Evolutionary conservation across 768 basidiomycete genomes (phyloP), one percentile per base, ranked within the genome.

Genomic region (Trametes elegans): DNA sequence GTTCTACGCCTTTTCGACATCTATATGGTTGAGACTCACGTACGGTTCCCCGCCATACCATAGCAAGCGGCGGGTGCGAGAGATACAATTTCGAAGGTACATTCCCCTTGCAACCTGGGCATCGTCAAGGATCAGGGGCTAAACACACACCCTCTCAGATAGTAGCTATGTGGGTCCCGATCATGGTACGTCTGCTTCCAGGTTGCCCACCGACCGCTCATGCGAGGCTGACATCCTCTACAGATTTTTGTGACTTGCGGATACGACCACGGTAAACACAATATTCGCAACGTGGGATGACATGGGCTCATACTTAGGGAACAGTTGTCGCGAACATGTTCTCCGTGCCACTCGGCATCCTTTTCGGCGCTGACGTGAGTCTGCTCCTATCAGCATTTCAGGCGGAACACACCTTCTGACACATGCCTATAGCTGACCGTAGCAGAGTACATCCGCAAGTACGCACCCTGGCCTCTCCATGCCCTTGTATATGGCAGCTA

Each of bases 261-360:
- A 11, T 87, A 76, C 59, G 87, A 89, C 62, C 87, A 89, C 73
- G 84, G 87, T 81, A 65, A 52, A 75, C 58, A 18, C 7, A n/a
- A 10, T 16, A 13, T 11, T 27, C 16, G 31, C 36, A 26, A 11
- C 16, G 36, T 19, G 13, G 16, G 36, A 23, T 18, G 27, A 23
- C 24, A 23, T 6, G 6, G 26, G 19, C 19, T 27, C 21, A 7
- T 14, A 38, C 49, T 46, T 23, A 55, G 36, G n/a, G 23, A 18
- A 16, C 41, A 85, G 85, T 87, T 9, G 71, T 87, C 24, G 87
- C 87, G 18, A 89, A 89, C 65, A 88, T 89, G 87, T 88, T 83
- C 66, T 87, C 81, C 3, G 70, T 89, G 7, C 85, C 85, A 0
- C 66, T 88, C 32, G 77, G 85, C 8, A 87, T 89, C 29, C 82